Conservation (phyloP, 768 basidiomycete genomes). For the Calvatia gigantea region DNA sequence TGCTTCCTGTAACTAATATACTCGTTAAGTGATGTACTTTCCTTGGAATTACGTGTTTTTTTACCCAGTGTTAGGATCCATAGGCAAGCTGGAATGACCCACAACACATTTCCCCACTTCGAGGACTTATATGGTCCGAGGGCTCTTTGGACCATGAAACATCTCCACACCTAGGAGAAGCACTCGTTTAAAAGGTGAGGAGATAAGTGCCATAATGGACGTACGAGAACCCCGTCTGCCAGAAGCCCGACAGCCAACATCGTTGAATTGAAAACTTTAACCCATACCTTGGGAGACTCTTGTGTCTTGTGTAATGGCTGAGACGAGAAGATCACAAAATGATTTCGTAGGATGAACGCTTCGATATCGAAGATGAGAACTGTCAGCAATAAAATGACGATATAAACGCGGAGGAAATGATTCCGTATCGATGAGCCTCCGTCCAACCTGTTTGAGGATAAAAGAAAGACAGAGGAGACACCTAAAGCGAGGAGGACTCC, state of each 20-base stretch:
- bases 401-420: background rate
- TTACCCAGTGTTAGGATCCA: background rate
- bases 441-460: background rate
- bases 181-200: background rate
- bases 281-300: too few relatives aligned
- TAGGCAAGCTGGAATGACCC: background rate
- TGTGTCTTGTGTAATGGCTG: background rate
- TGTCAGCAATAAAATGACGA: background rate
- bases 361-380: too few relatives aligned
- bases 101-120: background rate
- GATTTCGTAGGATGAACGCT: too few relatives aligned
- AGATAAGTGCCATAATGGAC: background rate
- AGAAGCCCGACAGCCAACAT: background rate
- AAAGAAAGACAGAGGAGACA: background rate
- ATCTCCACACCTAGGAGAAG: background rate
- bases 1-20: background rate
- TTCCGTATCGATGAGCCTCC: background rate
- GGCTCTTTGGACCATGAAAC: background rate
- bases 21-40: background rate
- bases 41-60: background rate
- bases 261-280: background rate
- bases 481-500: background rate
- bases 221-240: background rate
- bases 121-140: background rate
- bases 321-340: too few relatives aligned